Evolutionary conservation across 2,329 filamentous ascomycete genomes (phyloP).

Genomic region (Parafenestella ontariensis): DNA sequence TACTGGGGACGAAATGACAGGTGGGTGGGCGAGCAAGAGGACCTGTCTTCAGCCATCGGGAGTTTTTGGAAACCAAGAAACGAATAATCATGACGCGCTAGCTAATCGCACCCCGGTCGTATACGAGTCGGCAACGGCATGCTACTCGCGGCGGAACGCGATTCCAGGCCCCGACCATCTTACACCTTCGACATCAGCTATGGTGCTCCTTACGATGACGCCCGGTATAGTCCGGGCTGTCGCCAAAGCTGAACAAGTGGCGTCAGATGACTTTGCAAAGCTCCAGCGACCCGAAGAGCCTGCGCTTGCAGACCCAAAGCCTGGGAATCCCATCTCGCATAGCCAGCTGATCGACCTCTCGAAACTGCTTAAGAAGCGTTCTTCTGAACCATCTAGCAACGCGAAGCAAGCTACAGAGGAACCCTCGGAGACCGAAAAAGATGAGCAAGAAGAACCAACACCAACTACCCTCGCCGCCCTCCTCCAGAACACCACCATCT

Average conservation of each 20-base stretch:
- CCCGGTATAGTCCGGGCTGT: constrained; percentile 70
- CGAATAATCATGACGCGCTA: constrained; percentile 39
- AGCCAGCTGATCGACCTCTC: constrained; percentile 71
- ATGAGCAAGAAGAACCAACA: neutral
- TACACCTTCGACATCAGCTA: constrained; percentile 45
- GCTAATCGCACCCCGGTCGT: constrained; percentile 6
- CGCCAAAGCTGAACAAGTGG: constrained; percentile 37
- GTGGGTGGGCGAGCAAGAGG: constrained; percentile 12
- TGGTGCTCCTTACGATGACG: constrained; percentile 84
- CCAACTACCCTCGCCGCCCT: constrained; percentile 68
- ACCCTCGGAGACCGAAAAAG: neutral
- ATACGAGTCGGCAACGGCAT: constrained; percentile 2
- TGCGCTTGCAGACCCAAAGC: constrained; percentile 56
- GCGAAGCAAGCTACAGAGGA: neutral
- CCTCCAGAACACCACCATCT: constrained; percentile 74
- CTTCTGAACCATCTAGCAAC: constrained; percentile 3
- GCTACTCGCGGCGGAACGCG: constrained; percentile 5
- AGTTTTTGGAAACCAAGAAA: constrained; percentile 30
- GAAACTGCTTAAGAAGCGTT: constrained; percentile 55
- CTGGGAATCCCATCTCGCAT: constrained; percentile 76
- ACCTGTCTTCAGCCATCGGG: constrained; percentile 20
- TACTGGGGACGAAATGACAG: constrained; percentile 5
- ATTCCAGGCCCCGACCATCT: constrained; percentile 7
- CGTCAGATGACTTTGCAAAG: constrained; percentile 25
- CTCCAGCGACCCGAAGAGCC: constrained; percentile 54